Conservation (phyloP, 805 yeast genomes). For the Pichia kluyveri region DNA sequence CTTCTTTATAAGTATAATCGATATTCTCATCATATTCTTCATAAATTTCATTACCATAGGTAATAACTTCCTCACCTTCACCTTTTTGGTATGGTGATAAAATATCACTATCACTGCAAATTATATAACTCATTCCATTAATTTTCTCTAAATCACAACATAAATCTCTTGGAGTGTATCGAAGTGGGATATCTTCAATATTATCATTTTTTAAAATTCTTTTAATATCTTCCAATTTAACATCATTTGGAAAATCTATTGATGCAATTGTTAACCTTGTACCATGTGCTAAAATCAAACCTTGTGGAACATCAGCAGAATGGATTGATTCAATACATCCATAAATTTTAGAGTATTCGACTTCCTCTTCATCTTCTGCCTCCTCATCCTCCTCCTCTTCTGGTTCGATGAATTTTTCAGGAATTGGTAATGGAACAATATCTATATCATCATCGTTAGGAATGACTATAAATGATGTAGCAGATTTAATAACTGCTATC, state of each 20-base stretch:
- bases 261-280: conserved; percentile 47
- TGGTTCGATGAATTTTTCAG: conserved; percentile 30
- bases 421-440: conserved; percentile 39
- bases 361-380: neutral
- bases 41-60: conserved; percentile 18
- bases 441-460: conserved; percentile 24
- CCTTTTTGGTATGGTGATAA: conserved; percentile 22
- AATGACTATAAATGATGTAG: conserved; percentile 2
- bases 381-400: conserved; percentile 1
- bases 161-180: conserved; percentile 44
- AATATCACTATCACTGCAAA: conserved; percentile 37
- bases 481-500: conserved; percentile 1
- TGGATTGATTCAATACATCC: conserved; percentile 30
- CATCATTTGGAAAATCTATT: conserved; percentile 2
- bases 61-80: conserved; percentile 13
- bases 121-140: conserved; percentile 27
- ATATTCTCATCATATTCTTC: conserved; percentile 34
- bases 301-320: conserved; percentile 54
- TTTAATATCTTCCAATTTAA: conserved; percentile 24
- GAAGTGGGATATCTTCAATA: conserved; percentile 32
- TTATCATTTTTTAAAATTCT: conserved; percentile 11
- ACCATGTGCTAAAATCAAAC: conserved; percentile 54
- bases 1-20: conserved; percentile 28
- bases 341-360: neutral
- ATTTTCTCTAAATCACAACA: conserved; percentile 16